These are phyloP conservation scores for Phytophthora kernoviae DNA, from an alignment of 352 stramenopile genomes.

Conservation along the genomic window DNA sequence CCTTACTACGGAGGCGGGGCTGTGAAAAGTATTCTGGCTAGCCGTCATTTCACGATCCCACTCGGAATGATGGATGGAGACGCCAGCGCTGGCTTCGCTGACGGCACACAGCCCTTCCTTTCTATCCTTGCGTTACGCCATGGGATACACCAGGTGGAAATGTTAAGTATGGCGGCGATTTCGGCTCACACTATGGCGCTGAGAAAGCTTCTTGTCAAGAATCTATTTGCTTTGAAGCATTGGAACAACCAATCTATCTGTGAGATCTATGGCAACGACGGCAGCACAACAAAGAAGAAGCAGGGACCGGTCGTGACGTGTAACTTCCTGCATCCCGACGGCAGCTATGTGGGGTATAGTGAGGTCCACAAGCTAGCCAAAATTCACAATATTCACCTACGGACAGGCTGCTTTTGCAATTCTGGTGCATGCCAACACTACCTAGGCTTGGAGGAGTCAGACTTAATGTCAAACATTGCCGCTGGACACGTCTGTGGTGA, in stretches of 20 bases:
- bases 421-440: constrained; percentile 78
- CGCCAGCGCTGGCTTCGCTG: constrained; percentile 43
- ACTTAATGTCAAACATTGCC: constrained; percentile 58
- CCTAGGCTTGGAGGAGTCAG: constrained; percentile 50
- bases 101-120: constrained; percentile 74
- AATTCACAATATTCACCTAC: constrained; percentile 71
- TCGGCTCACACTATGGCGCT: constrained; percentile 54
- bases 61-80: constrained; percentile 22
- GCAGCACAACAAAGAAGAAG: background rate
- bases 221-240: constrained; percentile 46
- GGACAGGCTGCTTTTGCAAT: constrained; percentile 84
- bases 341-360: constrained; percentile 69
- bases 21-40: constrained; percentile 65
- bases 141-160: constrained; percentile 50
- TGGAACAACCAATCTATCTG: constrained; percentile 56
- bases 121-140: constrained; percentile 64
- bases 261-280: constrained; percentile 56
- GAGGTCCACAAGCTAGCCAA: constrained; percentile 72
- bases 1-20: constrained; percentile 71
- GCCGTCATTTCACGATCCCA: constrained; percentile 40
- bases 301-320: constrained; percentile 61
- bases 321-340: constrained; percentile 64
- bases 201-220: constrained; percentile 40
- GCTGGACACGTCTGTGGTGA: constrained; percentile 76
- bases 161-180: constrained; percentile 52